A percentile compares a stretch with the other conserved stretches of the same genome.
Conservation (phyloP, 192 early-diverging fungal genomes). For the Nowakowskiella sp. region DNA sequence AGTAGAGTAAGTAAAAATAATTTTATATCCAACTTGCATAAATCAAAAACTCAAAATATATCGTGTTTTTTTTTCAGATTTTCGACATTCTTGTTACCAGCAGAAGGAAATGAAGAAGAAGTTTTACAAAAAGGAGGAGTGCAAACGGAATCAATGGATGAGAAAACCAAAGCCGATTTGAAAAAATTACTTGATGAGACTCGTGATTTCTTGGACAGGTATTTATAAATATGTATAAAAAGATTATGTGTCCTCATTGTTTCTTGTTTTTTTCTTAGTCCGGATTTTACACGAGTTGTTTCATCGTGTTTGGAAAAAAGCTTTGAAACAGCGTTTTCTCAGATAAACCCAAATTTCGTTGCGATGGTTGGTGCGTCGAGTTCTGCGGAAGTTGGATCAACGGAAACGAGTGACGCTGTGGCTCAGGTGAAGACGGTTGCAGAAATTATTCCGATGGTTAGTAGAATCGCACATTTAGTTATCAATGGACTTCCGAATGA, state of each 20-base stretch:
- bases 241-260: not conserved
- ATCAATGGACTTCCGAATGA: slow-evolving; percentile 33
- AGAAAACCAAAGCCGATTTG: slow-evolving; percentile 44
- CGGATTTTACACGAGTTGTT: slow-evolving; percentile 25
- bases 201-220: slow-evolving; percentile 81
- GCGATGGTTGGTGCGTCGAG: not conserved
- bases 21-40: not conserved
- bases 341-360: slow-evolving; percentile 20
- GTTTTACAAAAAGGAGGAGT: slow-evolving; percentile 52
- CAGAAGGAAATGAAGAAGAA: slow-evolving; percentile 47
- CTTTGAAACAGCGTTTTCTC: slow-evolving; percentile 24
- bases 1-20: not conserved
- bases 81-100: slow-evolving; percentile 54
- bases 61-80: slow-evolving; percentile 31
- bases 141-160: slow-evolving; percentile 16
- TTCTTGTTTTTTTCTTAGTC: slow-evolving; percentile 10
- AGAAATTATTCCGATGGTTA: slow-evolving; percentile 28
- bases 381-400: not conserved
- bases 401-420: not conserved
- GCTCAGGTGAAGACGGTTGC: slow-evolving; percentile 12
- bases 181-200: slow-evolving; percentile 74
- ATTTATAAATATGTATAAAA: slow-evolving; percentile 7
- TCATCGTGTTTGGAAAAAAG: slow-evolving; percentile 22
- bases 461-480: slow-evolving; percentile 20
- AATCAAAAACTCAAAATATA: not conserved